Conservation (phyloP, 805 yeast species). For the Yarrowia sp. region DNA sequence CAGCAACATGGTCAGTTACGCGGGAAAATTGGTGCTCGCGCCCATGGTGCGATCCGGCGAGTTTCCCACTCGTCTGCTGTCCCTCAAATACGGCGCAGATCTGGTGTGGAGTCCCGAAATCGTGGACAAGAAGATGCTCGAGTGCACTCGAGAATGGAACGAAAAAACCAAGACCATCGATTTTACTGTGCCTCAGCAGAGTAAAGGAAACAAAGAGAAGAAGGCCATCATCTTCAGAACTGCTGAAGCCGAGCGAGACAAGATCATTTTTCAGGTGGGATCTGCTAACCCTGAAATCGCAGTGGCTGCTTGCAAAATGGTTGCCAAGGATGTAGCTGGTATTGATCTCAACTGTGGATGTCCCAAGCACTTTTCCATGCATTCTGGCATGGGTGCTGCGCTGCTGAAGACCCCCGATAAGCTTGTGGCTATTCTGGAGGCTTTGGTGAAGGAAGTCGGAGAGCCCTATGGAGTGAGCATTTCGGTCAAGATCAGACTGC, state of each 20-base stretch:
- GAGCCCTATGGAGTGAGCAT: slow-evolving; percentile 77
- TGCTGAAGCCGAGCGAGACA: slow-evolving; percentile 65
- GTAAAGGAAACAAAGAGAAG: slow-evolving; percentile 51
- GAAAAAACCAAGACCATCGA: slow-evolving; percentile 50
- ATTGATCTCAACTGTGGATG: slow-evolving; percentile 96
- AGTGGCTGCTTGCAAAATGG: slow-evolving; percentile 81
- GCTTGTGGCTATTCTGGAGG: slow-evolving; percentile 69
- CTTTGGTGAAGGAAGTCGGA: slow-evolving; percentile 82
- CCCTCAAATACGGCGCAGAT: slow-evolving; percentile 88
- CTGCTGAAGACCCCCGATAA: slow-evolving; percentile 80
- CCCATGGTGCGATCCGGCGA: slow-evolving; percentile 98
- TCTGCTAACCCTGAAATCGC: slow-evolving; percentile 85
- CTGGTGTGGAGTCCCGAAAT: slow-evolving; percentile 97
- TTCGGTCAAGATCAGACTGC: slow-evolving; percentile 85
- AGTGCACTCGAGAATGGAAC: slow-evolving; percentile 71
- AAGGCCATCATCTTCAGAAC: slow-evolving; percentile 74
- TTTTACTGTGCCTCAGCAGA: slow-evolving; percentile 43
- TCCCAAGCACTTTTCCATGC: slow-evolving; percentile 94
- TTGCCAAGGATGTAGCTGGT: slow-evolving; percentile 87
- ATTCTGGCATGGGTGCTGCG: slow-evolving; percentile 98
- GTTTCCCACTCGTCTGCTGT: slow-evolving; percentile 82
- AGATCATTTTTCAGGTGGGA: slow-evolving; percentile 88
- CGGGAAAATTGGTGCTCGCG: slow-evolving; percentile 83
- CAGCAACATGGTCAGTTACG: slow-evolving; percentile 62
- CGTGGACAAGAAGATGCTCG: slow-evolving; percentile 80